These are phyloP conservation scores for Eutypa lata DNA, from an alignment of 2,329 filamentous ascomycete genomes.

Conservation along the genomic window DNA sequence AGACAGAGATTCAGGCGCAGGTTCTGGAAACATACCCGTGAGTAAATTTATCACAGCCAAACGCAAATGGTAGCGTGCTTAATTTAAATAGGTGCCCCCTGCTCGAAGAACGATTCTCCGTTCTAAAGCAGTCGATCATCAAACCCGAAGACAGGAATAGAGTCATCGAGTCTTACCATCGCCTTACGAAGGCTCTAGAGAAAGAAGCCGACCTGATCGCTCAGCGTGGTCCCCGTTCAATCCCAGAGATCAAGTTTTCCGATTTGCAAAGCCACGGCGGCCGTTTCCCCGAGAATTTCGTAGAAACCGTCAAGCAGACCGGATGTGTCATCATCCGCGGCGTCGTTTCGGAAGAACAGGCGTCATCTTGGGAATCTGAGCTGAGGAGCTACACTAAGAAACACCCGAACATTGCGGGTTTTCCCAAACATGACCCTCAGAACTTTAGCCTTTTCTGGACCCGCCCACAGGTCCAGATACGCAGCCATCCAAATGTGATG, in stretches of 20 bases:
- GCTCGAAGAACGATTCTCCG: slow-evolving; percentile 14
- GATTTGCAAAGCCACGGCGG: slow-evolving; percentile 6
- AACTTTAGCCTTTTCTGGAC: slow-evolving; percentile 5
- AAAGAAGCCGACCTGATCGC: no score
- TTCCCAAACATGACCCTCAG: slow-evolving; percentile 20
- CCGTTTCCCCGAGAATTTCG: no score
- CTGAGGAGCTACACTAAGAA: slow-evolving; percentile 32
- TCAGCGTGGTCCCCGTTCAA: slow-evolving; percentile 3
- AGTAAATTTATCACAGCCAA: no score
- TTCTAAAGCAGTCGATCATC: slow-evolving; percentile 16
- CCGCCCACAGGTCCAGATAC: slow-evolving; percentile 3
- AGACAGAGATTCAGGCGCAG: no score
- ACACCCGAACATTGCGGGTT: slow-evolving; percentile 34
- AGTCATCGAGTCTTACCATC: slow-evolving; percentile 14
- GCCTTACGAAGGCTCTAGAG: neutral
- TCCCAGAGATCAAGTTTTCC: slow-evolving; percentile 16
- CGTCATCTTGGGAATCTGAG: slow-evolving; percentile 28
- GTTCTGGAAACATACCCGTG: no score
- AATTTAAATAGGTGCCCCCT: slow-evolving; percentile 15
- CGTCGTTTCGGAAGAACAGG: slow-evolving; percentile 19
- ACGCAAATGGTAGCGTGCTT: no score
- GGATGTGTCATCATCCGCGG: slow-evolving; percentile 19
- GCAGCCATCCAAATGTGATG: slow-evolving; percentile 9
- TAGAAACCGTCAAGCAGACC: neutral
- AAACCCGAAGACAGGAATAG: slow-evolving; percentile 8